Evolutionary conservation across 108 stramenopile species (phyloP).

Genomic region (Fragilaria radians): DNA sequence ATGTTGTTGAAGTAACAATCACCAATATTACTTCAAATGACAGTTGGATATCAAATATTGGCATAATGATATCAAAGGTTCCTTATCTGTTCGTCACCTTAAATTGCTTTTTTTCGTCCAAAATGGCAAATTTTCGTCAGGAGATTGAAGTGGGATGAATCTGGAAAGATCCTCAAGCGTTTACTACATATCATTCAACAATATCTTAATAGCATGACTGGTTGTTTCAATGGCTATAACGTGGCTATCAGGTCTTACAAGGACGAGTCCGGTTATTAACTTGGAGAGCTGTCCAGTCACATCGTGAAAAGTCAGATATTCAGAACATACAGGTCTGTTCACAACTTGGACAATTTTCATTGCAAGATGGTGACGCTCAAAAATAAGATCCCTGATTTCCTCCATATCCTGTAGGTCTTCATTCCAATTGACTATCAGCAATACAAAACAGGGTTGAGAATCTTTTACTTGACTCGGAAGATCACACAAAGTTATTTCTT

Average conservation of each 20-base stretch:
- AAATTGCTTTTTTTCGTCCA: no score
- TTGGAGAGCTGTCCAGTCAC: neutral
- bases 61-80: no score
- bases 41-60: no score
- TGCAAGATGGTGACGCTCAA: neutral
- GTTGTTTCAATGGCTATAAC: no score
- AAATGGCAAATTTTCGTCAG: no score
- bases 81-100: no score
- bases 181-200: no score
- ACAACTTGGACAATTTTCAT: slow-evolving; percentile 6
- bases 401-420: neutral
- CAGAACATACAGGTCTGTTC: neutral
- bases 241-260: slow-evolving; percentile 68
- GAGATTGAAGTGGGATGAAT: no score
- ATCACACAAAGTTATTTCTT: slow-evolving; percentile 2
- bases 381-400: neutral
- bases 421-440: slow-evolving; percentile 2
- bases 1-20: no score
- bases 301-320: neutral
- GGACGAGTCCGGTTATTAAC: neutral
- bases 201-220: no score
- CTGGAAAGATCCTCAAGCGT: no score
- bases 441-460: slow-evolving; percentile 7
- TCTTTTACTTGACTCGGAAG: slow-evolving; percentile 3
- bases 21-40: no score